These are phyloP conservation scores for Suhomyces vadensis DNA, from an alignment of 805 yeast species.

Conservation along the genomic window DNA sequence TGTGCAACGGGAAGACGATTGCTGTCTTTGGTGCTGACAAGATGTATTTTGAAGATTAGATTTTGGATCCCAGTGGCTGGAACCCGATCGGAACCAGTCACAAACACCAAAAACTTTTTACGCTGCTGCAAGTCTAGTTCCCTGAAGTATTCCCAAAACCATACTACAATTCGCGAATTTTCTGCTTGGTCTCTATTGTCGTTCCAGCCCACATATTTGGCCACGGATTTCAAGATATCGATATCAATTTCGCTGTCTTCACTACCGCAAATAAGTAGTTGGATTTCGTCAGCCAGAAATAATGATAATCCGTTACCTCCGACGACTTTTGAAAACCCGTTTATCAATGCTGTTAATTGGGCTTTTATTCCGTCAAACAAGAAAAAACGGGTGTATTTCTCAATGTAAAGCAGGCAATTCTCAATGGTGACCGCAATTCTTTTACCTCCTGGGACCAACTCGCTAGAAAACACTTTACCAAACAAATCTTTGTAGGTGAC, in stretches of 20 bases:
- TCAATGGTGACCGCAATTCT: constrained; percentile 52
- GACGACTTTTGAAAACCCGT: constrained; percentile 74
- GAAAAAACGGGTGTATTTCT: constrained; percentile 60
- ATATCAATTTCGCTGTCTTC: constrained; percentile 67
- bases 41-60: constrained; percentile 68
- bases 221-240: constrained; percentile 63
- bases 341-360: constrained; percentile 59
- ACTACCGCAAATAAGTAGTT: constrained; percentile 74
- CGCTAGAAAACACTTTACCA: constrained; percentile 45
- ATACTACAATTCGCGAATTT: constrained; percentile 48
- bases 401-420: constrained; percentile 63
- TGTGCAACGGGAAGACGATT: constrained; percentile 80
- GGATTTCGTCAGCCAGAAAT: constrained; percentile 81
- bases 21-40: constrained; percentile 34
- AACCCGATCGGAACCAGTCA: constrained; percentile 87
- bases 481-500: constrained; percentile 54
- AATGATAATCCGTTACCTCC: constrained; percentile 80
- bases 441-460: constrained; percentile 62
- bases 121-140: constrained; percentile 48
- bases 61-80: constrained; percentile 92
- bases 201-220: constrained; percentile 71
- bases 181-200: constrained; percentile 34
- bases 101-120: constrained; percentile 65
- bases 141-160: constrained; percentile 89
- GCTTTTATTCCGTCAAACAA: constrained; percentile 53